These are phyloP conservation scores for Acer saccharum DNA, from an alignment of 345 rosid species.

Conservation along the genomic window DNA sequence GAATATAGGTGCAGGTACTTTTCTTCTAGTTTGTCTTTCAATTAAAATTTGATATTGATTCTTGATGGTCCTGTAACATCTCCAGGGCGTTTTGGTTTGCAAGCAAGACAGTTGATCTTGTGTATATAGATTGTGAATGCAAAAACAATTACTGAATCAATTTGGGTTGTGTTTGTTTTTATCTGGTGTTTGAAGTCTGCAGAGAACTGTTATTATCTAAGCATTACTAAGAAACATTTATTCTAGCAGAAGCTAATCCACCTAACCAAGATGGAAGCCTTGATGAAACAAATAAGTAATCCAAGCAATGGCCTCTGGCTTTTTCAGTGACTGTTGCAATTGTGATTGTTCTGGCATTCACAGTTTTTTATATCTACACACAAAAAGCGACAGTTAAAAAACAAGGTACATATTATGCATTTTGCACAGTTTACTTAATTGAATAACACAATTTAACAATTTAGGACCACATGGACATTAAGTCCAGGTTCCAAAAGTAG, in stretches of 20 bases:
- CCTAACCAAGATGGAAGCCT: neutral
- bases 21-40: neutral
- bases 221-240: neutral
- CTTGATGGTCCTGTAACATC: no score
- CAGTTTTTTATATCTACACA: slow-evolving; percentile 7
- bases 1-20: slow-evolving; percentile 28
- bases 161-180: neutral
- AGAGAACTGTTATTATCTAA: neutral
- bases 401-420: slow-evolving; percentile 21
- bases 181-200: neutral
- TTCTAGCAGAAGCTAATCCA: neutral
- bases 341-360: slow-evolving; percentile 4
- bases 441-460: no score
- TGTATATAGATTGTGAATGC: neutral
- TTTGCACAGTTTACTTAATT: neutral
- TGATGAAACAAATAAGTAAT: neutral
- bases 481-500: no score
- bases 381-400: slow-evolving; percentile 12
- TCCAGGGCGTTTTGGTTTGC: no score
- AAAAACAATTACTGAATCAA: neutral
- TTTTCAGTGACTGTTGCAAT: slow-evolving; percentile 13
- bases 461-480: no score
- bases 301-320: slow-evolving; percentile 8
- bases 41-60: no score
- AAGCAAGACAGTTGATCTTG: neutral